Percentiles rank a stretch among this genome's conserved stretches.
Evolutionary conservation across 768 basidiomycete genomes (phyloP).

Genomic region (Postia placenta): DNA sequence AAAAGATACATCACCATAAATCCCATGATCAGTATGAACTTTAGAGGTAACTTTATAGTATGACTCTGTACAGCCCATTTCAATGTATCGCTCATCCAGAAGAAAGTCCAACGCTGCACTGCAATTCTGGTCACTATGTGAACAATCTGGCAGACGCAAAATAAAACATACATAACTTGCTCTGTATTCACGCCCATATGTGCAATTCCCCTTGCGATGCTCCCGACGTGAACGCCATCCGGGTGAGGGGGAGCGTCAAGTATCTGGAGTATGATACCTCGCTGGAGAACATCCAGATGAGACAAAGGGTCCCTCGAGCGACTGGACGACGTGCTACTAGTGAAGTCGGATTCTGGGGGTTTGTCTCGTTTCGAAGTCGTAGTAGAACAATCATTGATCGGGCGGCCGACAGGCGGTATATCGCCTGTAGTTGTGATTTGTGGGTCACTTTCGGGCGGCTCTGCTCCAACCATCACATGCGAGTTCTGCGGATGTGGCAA

Average conservation of each 20-base stretch:
- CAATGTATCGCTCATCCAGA: constrained; percentile 13
- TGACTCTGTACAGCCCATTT: constrained; percentile 5
- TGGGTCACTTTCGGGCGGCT: too few species aligned
- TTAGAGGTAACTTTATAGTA: constrained; percentile 5
- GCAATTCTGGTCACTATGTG: neutral
- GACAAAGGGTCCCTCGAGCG: constrained; percentile 20
- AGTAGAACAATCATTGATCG: too few species aligned
- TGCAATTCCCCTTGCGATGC: constrained; percentile 6
- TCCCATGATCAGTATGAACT: neutral
- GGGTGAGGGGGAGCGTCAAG: constrained; percentile 5
- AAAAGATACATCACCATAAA: neutral
- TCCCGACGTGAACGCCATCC: constrained; percentile 1
- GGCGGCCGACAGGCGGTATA: too few species aligned
- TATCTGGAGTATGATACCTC: constrained; percentile 18
- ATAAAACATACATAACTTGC: constrained; percentile 7
- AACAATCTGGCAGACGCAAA: too few species aligned
- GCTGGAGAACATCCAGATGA: constrained; percentile 14
- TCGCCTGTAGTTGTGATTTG: too few species aligned
- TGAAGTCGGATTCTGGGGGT: too few species aligned
- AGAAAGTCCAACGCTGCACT: constrained; percentile 20
- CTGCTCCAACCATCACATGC: too few species aligned
- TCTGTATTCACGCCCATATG: constrained; percentile 1
- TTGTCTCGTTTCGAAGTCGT: too few species aligned
- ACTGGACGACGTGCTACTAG: too few species aligned
- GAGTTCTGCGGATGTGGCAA: too few species aligned